These are phyloP conservation scores for Sclerotinia glacialis DNA, from an alignment of 2,329 filamentous ascomycete genomes.

Conservation along the genomic window DNA sequence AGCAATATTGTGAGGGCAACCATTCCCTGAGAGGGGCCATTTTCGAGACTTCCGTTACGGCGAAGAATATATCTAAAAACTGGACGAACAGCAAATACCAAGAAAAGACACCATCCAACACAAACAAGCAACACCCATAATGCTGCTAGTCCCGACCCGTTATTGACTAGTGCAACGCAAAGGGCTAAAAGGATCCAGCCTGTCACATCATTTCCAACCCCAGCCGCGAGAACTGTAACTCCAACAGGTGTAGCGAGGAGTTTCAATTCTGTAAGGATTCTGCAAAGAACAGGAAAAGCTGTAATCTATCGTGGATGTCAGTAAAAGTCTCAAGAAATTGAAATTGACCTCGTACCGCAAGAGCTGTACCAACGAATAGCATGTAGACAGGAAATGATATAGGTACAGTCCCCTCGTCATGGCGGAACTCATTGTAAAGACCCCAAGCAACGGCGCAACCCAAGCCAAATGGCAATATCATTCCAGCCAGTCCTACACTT, in stretches of 20 bases:
- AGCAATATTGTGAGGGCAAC: conserved; percentile 80
- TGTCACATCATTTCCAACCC: conserved; percentile 87
- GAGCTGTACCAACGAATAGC: conserved; percentile 87
- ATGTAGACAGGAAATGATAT: conserved; percentile 62
- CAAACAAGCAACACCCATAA: conserved; percentile 79
- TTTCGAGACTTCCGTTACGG: conserved; percentile 73
- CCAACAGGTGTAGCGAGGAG: conserved; percentile 79
- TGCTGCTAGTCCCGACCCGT: conserved; percentile 75
- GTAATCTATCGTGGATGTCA: conserved; percentile 57
- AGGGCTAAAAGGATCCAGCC: conserved; percentile 91
- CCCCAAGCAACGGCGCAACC: conserved; percentile 80
- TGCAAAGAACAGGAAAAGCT: conserved; percentile 85
- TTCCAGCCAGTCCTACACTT: conserved; percentile 74
- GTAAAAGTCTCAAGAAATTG: not conserved
- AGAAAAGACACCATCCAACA: conserved; percentile 71
- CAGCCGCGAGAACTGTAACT: conserved; percentile 83
- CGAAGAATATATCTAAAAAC: conserved; percentile 71
- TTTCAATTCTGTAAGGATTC: conserved; percentile 88
- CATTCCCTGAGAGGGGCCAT: conserved; percentile 82
- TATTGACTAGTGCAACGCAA: conserved; percentile 90
- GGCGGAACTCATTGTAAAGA: conserved; percentile 68
- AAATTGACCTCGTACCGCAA: conserved; percentile 50
- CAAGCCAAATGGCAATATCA: conserved; percentile 78
- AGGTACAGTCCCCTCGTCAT: conserved; percentile 48
- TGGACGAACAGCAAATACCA: conserved; percentile 71